Conservation (phyloP, 805 yeast species). For the Sugiyamaella boreocaroliniensis region DNA sequence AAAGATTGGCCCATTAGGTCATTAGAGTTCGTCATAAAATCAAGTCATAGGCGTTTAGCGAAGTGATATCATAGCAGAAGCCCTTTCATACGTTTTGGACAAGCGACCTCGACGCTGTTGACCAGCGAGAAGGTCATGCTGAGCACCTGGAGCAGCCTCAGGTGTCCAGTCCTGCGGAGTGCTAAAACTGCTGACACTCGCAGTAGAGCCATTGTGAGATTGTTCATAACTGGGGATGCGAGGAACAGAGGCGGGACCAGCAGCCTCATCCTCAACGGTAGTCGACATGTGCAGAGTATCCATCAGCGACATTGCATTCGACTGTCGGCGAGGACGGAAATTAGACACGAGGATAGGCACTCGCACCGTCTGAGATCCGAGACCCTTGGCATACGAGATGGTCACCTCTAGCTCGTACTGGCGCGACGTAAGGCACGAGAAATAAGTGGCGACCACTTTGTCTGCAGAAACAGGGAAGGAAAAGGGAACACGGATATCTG, state of each 20-base stretch:
- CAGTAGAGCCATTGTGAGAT: not conserved
- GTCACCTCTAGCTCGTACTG: slow-evolving; percentile 9
- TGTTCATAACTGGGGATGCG: not conserved
- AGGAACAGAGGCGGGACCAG: not conserved
- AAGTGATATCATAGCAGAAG: not conserved
- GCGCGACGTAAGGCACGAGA: slow-evolving; percentile 14
- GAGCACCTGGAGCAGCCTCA: not conserved
- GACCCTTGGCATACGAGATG: slow-evolving; percentile 3
- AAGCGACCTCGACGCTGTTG: not conserved
- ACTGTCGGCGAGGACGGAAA: not conserved
- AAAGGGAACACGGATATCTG: slow-evolving; percentile 7
- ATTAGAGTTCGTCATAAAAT: too few species aligned
- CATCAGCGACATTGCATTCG: not conserved
- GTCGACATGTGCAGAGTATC: not conserved
- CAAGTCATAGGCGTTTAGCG: too few species aligned
- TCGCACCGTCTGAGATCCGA: not conserved
- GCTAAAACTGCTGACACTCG: not conserved
- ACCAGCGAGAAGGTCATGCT: not conserved
- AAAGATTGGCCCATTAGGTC: too few species aligned
- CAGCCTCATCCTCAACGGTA: not conserved
- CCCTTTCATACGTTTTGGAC: not conserved
- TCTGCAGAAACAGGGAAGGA: slow-evolving; percentile 6
- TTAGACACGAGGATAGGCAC: slow-evolving; percentile 4
- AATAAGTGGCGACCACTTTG: slow-evolving; percentile 11
- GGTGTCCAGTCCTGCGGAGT: not conserved